Evolutionary conservation across 441 rosid species (phyloP), one percentile per base, ranked within the genome.

Genomic region (Biscutella laevigata): DNA sequence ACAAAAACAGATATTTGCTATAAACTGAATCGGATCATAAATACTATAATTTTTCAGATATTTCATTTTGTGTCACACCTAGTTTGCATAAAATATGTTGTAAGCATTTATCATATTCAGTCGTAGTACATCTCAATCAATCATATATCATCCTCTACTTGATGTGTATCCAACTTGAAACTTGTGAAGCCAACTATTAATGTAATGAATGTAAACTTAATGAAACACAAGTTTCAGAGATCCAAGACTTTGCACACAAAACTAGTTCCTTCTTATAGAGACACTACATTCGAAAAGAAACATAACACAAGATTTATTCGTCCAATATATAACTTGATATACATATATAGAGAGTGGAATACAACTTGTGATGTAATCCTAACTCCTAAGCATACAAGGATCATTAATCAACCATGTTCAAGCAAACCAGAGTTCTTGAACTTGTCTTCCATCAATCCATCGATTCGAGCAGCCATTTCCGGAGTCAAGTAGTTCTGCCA

Each of bases 401-500:
- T 7, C 15, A 33, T 33, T n/a, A 15, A 3, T 0, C 37, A 5
- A 17, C 0, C 12, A 57, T 43, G 34, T 16, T 33, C 61, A n/a
- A 56, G 34, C 11, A 57, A 24, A 2, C 26, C 43, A 0, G 43
- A 22, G 2, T 19, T 26, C 9, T 24, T 32, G 6, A 69, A 46
- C 14, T 27, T 69, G n/a, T 53, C 52, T 4, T 45, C 17, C 15
- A 57, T 45, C 30, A 69, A 14, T 3, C 42, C 33, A 20, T 52
- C 62, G 5, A 63, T 15, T 13, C 66, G 42, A 1, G 43, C 35
- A 6, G 43, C 61, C 53, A 57, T 57, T 12, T 44, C 52, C 0
- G 13, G 53, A n/a, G 43, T 44, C 6, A 44, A 3, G 7, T 57
- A 57, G 35, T 26, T 44, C 0, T 34, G 6, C 53, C 53, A 57